Base-by-base conservation (phyloP, 805 yeast species). In the Sugiyamaella lignohabitans region DNA sequence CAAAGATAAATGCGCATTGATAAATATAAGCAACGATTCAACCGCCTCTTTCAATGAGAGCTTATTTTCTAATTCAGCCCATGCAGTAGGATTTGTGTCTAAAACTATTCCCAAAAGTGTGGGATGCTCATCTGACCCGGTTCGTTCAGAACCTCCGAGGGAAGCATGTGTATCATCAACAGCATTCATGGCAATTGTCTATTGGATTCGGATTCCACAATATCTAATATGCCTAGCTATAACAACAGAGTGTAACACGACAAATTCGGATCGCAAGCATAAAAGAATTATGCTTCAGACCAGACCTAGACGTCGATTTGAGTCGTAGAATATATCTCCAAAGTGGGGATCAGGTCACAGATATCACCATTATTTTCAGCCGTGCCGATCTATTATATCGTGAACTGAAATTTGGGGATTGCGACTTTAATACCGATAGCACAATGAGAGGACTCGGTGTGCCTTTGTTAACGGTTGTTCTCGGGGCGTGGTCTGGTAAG, bases 1-100 rank as follows among this genome's bases (percentile, higher is more conserved):
- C 43, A 87, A 71, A 0, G 98, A 82, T 40, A 93, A 62, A 63
- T 93, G 98, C 1, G 95, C 88, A 63, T 93, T 93, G 43, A 89
- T 63, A 58, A 84, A 80, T 20, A 93, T 87, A 27, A 87, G 64
- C 5, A 89, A 59, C 2, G 89, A 70, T 52, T 83, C 75, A 4
- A 84, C 63, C 5, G 83, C 79, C 38, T 80, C 79, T 51, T 75
- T 72, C 19, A 87, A 63, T 38, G 78, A 59, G n/a, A 74, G 59
- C 40, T 66, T 47, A 49, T 59, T 56, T 45, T 59, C 47, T 30
- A 58, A 53, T 44, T 61, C 56, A 49, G 69, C 70, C 91, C 91
- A 84, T 38, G 83, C 79, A 27, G 70, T 63, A 0, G 96, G 88
- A 41, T 85, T 80, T 6, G 87, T 70, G 53, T 91, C 98, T 4